Conservation (phyloP, 768 basidiomycete genomes). For the Suillus occidentalis region DNA sequence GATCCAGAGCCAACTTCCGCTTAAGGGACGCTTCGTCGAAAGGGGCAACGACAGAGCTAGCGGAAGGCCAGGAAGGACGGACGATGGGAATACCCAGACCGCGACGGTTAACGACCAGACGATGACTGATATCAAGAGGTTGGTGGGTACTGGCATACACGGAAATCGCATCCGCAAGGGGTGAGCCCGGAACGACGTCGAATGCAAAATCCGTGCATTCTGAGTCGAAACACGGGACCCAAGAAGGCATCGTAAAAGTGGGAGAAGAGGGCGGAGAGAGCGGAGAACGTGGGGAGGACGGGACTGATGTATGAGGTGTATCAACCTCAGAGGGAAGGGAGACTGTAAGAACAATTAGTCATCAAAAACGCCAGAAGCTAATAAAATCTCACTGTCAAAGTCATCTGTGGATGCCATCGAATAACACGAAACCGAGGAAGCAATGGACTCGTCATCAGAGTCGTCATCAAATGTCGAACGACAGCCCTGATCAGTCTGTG, state of each 20-base stretch:
- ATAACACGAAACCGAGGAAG: not conserved
- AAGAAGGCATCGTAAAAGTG: not conserved
- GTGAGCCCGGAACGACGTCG: not conserved
- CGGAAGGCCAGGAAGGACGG: not conserved
- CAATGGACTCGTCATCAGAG: not conserved
- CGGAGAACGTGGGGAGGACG: not conserved
- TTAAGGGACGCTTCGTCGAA: not conserved
- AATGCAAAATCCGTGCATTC: not conserved
- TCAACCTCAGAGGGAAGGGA: not conserved
- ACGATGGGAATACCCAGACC: not conserved
- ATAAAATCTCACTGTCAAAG: not conserved
- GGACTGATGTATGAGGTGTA: not conserved
- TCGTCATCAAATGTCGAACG: not conserved
- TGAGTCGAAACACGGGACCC: not conserved
- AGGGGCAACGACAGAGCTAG: not conserved
- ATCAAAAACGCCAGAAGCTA: not conserved
- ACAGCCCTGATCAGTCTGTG: not conserved
- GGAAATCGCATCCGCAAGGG: not conserved
- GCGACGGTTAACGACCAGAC: not conserved
- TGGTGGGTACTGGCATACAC: not conserved
- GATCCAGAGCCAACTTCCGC: not conserved
- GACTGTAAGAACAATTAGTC: not conserved
- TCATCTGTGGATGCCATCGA: not conserved
- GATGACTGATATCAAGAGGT: not conserved
- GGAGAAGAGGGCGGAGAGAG: not conserved